Evolutionary conservation across 306 rosid species (phyloP).

Genomic region (Luffa acutangula): DNA sequence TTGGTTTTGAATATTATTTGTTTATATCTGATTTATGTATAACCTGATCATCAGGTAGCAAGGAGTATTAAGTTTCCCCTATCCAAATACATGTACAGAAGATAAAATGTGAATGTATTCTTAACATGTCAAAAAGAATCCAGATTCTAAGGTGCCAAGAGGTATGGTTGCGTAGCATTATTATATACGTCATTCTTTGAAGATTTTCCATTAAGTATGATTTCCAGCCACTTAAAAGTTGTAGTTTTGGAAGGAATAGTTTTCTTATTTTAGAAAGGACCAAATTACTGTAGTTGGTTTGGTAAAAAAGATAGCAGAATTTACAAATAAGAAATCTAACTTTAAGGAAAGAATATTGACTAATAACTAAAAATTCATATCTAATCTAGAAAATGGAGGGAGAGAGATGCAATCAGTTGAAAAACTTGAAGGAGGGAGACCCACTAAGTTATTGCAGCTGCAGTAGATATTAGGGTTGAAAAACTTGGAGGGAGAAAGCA

Average conservation of each 20-base stretch:
- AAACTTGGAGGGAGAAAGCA: too few species aligned
- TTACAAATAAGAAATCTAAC: background rate
- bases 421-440: too few species aligned
- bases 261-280: background rate
- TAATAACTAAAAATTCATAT: too few species aligned
- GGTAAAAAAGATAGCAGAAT: background rate
- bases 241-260: background rate
- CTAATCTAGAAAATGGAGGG: too few species aligned
- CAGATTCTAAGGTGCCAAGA: background rate
- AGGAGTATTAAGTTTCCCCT: slow-evolving; percentile 88
- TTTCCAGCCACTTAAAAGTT: background rate
- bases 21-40: background rate
- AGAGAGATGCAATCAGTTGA: too few species aligned
- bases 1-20: background rate
- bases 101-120: slow-evolving; percentile 16
- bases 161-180: background rate
- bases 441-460: too few species aligned
- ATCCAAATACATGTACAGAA: slow-evolving; percentile 71
- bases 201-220: background rate
- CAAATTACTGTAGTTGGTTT: background rate
- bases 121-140: background rate
- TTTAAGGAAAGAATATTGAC: background rate
- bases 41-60: slow-evolving; percentile 56
- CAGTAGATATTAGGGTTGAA: too few species aligned
- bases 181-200: background rate